Evolutionary conservation across 495 filamentous ascomycete species (phyloP), one percentile per base, ranked within the genome.

Genomic region (Aspergillus campestris): DNA sequence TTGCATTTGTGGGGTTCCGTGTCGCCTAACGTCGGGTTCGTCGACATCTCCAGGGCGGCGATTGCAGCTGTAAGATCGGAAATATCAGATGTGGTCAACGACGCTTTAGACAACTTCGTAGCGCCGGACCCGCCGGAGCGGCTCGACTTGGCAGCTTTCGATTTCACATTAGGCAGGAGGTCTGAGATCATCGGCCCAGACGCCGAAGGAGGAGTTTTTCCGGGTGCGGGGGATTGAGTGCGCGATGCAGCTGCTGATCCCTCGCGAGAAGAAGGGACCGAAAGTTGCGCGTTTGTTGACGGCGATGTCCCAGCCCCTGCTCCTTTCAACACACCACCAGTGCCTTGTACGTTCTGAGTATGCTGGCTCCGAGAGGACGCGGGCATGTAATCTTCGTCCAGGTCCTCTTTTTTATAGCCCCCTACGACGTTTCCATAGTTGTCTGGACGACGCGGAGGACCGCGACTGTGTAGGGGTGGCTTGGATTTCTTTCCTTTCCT

Each of bases 21-120:
- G 5, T 66, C 56, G 27, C 73, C 55, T 12, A 86, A 69, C 0
- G 79, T 75, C 0, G 89, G 88, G 60, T 95, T 95, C 7, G 89
- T 96, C 40, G 84, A 84, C 35, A 94, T 77, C 53, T 98, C 92
- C 38, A 98, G 79, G 11, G 81, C 70, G n/a, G 87, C 83, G 51
- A 98, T 95, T 3, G 91, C 92, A 6, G 87, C 80, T 43, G 96
- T 94, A 3, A 98, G 72, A 58, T 96, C 94, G 18, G 76, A 70
- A 29, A 96, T 75, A 6, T 84, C 81, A 13, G 79, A 83, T 6
- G 87, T 72, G 7, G 69, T 71, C 28, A 72, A 46, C 3, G 64
- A 44, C 3, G 46, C 49, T 40, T 61, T 64, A 2, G 50, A 55
- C 3, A 65, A 52, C 14, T 60, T 64, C 1, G 38, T 49, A 0